A percentile compares a stretch with the other conserved stretches of the same genome.
Conservation (phyloP, 768 basidiomycete species). For the Candolleomyces eurysporus region DNA sequence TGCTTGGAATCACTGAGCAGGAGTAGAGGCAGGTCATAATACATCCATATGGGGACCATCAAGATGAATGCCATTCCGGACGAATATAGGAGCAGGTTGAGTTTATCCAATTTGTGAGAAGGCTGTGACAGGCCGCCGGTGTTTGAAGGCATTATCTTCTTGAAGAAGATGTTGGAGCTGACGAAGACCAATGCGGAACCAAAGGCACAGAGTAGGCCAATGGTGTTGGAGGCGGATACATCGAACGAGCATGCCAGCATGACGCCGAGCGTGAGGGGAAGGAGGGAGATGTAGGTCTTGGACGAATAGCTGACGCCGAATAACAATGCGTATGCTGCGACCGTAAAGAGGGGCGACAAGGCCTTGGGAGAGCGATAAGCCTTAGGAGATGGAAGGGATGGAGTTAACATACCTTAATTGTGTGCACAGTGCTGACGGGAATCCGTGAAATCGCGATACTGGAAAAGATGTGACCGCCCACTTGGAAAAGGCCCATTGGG, state of each 20-base stretch:
- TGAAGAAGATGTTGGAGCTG: constrained; percentile 98
- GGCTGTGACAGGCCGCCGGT: constrained; percentile 36
- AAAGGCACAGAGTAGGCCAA: constrained; percentile 93
- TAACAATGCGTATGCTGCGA: constrained; percentile 89
- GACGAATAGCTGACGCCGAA: constrained; percentile 93
- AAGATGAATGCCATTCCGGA: constrained; percentile 90
- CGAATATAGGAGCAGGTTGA: constrained; percentile 94
- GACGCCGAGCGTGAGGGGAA: constrained; percentile 95
- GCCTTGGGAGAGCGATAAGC: constrained; percentile 53
- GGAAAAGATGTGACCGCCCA: constrained; percentile 96
- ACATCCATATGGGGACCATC: constrained; percentile 96
- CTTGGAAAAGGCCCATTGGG: constrained; percentile 97
- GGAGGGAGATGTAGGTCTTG: constrained; percentile 87
- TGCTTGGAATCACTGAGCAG: constrained; percentile 48
- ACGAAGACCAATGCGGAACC: constrained; percentile 97
- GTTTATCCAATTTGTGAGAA: constrained; percentile 88
- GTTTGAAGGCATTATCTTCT: constrained; percentile 89
- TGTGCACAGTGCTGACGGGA: constrained; percentile 96
- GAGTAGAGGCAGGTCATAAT: constrained; percentile 78
- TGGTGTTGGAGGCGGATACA: constrained; percentile 78
- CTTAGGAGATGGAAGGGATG: not conserved
- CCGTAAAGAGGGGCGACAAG: constrained; percentile 94
- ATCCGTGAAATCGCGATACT: constrained; percentile 96
- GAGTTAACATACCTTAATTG: constrained; percentile 78
- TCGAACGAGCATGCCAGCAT: constrained; percentile 98